Conservation (phyloP, 257 asterid species). For the Buddleja alternifolia region DNA sequence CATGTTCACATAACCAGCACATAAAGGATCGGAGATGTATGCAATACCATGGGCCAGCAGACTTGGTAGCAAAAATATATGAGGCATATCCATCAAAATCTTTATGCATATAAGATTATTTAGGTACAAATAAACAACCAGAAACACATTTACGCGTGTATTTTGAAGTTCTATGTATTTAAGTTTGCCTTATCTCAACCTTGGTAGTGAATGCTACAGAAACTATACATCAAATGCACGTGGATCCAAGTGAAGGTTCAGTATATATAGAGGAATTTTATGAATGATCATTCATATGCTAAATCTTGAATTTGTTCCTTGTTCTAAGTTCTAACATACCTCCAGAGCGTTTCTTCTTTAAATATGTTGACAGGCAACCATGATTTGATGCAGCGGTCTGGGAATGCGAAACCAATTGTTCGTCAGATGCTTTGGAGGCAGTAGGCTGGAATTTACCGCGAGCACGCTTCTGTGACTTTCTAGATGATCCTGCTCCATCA, state of each 20-base stretch:
- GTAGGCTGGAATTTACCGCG: slow-evolving; percentile 60
- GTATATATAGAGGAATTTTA: background rate
- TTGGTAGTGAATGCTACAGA: slow-evolving; percentile 14
- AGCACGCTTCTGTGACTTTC: slow-evolving; percentile 70
- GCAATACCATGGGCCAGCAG: slow-evolving; percentile 21
- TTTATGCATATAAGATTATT: slow-evolving; percentile 7
- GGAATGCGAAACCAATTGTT: slow-evolving; percentile 42
- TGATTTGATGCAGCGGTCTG: slow-evolving; percentile 48
- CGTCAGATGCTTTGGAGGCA: slow-evolving; percentile 57
- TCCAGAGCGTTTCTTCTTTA: slow-evolving; percentile 82
- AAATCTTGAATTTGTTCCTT: slow-evolving; percentile 21
- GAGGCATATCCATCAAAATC: slow-evolving; percentile 4
- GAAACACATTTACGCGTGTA: slow-evolving; percentile 6
- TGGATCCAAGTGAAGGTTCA: slow-evolving; percentile 10
- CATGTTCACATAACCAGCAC: slow-evolving; percentile 18
- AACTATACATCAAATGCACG: slow-evolving; percentile 19
- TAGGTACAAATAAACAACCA: slow-evolving; percentile 10
- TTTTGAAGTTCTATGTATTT: background rate
- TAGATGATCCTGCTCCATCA: slow-evolving; percentile 79
- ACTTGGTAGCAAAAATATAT: slow-evolving; percentile 10
- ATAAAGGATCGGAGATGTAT: background rate
- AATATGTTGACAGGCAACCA: slow-evolving; percentile 52
- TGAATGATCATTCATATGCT: slow-evolving; percentile 18
- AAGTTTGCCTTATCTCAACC: slow-evolving; percentile 17
- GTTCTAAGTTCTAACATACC: slow-evolving; percentile 55